Evolutionary conservation across 768 basidiomycete genomes (phyloP).

Genomic region (Suillus hirtellus): DNA sequence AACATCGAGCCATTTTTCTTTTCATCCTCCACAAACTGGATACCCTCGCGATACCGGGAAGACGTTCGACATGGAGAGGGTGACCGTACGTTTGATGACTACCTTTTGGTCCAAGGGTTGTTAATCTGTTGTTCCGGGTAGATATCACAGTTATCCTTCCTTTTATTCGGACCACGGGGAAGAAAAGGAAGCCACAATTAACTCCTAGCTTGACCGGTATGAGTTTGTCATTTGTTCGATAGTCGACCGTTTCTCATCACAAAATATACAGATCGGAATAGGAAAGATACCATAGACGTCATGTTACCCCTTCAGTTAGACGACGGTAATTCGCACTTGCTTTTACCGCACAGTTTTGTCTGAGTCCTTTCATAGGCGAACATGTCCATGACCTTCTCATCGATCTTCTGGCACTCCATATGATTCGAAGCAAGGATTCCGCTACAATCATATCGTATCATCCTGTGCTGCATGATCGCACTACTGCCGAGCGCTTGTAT

Average conservation of each 20-base stretch:
- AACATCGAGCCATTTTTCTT: constrained; percentile 40
- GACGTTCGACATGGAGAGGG: constrained; percentile 21
- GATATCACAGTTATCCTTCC: constrained; percentile 29
- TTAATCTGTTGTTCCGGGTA: constrained; percentile 32
- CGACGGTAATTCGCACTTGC: not conserved
- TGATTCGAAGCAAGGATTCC: constrained; percentile 29
- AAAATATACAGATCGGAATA: not conserved
- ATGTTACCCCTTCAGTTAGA: not conserved
- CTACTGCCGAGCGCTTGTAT: constrained; percentile 28
- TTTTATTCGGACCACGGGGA: constrained; percentile 38
- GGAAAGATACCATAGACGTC: constrained; percentile 8
- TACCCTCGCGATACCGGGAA: constrained; percentile 59
- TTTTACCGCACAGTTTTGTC: not conserved
- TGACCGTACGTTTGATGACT: not conserved
- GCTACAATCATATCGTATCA: constrained; percentile 40
- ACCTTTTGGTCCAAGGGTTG: not conserved
- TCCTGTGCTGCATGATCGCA: constrained; percentile 25
- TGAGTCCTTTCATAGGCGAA: constrained; percentile 12
- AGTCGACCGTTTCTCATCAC: not conserved
- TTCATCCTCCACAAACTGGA: constrained; percentile 50
- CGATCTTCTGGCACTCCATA: constrained; percentile 41
- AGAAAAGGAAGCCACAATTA: constrained; percentile 12
- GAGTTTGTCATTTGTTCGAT: not conserved
- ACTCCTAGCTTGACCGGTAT: not conserved
- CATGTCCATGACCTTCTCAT: constrained; percentile 30